Base-by-base conservation (phyloP, 805 yeast genomes). In the Wickerhamiella alocasiicola region DNA sequence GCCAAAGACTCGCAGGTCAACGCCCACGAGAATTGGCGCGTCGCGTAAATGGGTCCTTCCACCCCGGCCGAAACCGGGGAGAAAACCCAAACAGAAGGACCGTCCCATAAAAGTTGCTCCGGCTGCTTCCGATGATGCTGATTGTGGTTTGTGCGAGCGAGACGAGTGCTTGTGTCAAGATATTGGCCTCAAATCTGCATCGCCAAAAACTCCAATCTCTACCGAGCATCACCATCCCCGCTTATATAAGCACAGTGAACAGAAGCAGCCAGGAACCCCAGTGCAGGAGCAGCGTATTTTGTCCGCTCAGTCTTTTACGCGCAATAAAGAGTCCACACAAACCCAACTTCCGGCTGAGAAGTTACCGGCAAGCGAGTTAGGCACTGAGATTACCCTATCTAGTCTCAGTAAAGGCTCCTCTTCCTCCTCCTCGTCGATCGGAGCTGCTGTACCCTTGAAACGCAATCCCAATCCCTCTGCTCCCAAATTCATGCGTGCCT, bases 71-170 rank as follows among this genome's bases (percentile, higher is more conserved):
- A 78, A 81, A 55, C 69, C 69, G 11, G 69, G 70, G 13, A 50
- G 71, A 23, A 75, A 75, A 95, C 97, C 5, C 81, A 97, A 65
- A 82, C 83, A 5, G 94, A 83, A 54, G 81, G 96, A 56, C 32
- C 16, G 71, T 95, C 19, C 95, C 84, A 60, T 95, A 85, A 57
- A 85, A 85, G 61, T 61, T 51, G 28, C 25, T 45, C 23, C 18
- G 15, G 37, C 30, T 9, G 13, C 34, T 16, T 31, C 39, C 15
- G 48, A 39, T 6, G 49, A 42, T 26, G 56, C 48, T 33, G 50
- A 48, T 29, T 59, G 63, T 44, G 61, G 58, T 4, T 47, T 58
- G 6, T 60, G 64, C 41, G 53, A 51, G 18, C 46, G 47, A 3
- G 60, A 55, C 5, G 61, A 55, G 26, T 60, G 63, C 39, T 48